Base-by-base conservation (phyloP, 495 filamentous ascomycete genomes). In the Copromyces sp. region DNA sequence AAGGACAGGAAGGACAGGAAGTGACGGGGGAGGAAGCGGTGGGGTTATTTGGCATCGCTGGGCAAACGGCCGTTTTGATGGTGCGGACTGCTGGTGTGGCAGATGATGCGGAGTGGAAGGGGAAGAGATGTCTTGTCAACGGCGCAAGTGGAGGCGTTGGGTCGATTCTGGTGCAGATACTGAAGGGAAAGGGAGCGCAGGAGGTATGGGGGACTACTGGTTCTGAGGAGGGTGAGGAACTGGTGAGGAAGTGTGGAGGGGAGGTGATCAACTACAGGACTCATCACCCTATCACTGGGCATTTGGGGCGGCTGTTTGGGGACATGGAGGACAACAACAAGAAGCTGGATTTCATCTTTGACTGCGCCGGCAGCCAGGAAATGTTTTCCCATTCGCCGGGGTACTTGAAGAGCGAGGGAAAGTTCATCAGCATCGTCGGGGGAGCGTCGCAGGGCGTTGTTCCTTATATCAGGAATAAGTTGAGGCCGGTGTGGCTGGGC, bases 81-180 rank as follows among this genome's bases (percentile, higher is more conserved):
- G 29, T 42, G 0, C 75, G 69, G 61, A 75, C 78, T 0, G 73
- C 69, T 2, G 77, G 59, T 8, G 68, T 77, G n/a, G n/a, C n/a
- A n/a, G n/a, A n/a, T n/a, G n/a, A n/a, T n/a, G n/a, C n/a, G n/a
- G n/a, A 16, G 0, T 68, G 39, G 35, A 37, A 72, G 1, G 80
- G 78, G 2, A 75, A 76, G 2, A 77, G 78, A 20, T 77, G 83
- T 70, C 20, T 81, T 68, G 74, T 86, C 0, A 84, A 85, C 73
- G 84, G 81, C 12, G 84, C 82, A 4, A 83, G 83, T 71, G 84
- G 84, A 2, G 84, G 83, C 8, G 81, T 86, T 7, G 84, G 84
- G 6, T 70, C 73, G 9, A 29, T 86, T 35, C 68, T 81, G 11
- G 72, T 84, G 70, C 84, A 86, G 74, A 76, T 82, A 40, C 72